Base-by-base conservation (phyloP, 1,139 yeast genomes). In the Pichia sp. region DNA sequence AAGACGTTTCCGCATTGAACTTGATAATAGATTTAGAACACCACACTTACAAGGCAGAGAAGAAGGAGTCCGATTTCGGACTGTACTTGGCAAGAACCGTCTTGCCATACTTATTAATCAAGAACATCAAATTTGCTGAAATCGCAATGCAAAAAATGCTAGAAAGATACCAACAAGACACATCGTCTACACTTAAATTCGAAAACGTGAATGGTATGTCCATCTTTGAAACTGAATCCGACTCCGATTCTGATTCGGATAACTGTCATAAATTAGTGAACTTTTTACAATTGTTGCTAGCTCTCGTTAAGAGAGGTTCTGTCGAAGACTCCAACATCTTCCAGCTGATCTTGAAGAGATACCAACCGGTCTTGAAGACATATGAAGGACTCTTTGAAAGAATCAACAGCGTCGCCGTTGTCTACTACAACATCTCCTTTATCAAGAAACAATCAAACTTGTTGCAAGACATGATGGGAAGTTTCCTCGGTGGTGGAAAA, bases 391-490 rank as follows among this genome's bases (percentile, higher is more conserved):
- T 61, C 20, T 62, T 85, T 48, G 75, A 76, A 3, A 70, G 71
- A 44, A 62, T 74, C 24, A 65, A 62, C 47, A 68, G 65, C 2
- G 62, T 76, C 42, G 87, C 85, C 33, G 69, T 68, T 53, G 60
- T 67, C 7, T 79, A 76, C 60, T 83, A 82, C 47, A 50, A 72
- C 56, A 86, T 85, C 14, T 77, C 83, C 38, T 67, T 76, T 17
- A 72, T 78, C 12, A 79, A 74, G 44, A 78, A 76, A 43, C 83
- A 78, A 49, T 75, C 74, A 17, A 88, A 89, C 61, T 72, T 87
- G 71, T 69, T 91, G 59, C 93, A 89, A 58, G 89, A 85, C 59
- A 74, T 91, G 71, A 87, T 91, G 96, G 83, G 94, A 20, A 89
- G 90, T 30, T 71, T 90, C 47, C 75, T 88, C 36, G 76, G 76